Evolutionary conservation across 768 basidiomycete genomes (phyloP).

Genomic region (Tylopilus balloui): DNA sequence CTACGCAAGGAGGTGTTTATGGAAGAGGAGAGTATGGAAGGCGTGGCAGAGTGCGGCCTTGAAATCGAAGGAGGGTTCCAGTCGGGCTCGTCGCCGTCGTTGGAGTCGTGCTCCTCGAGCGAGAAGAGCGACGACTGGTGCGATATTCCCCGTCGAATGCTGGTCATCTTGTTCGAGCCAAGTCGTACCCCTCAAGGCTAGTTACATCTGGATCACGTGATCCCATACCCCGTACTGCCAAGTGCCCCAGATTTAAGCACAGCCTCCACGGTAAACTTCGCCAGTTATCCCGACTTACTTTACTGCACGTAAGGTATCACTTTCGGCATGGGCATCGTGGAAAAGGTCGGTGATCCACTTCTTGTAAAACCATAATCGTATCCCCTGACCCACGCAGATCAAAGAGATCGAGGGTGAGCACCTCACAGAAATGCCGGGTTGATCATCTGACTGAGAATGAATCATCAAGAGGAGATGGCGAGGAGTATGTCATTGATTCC

Average conservation of each 20-base stretch:
- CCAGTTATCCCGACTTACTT: not conserved
- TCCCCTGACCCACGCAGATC: slow-evolving; percentile 49
- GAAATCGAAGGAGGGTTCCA: slow-evolving; percentile 38
- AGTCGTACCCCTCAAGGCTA: not conserved
- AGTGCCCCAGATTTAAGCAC: too few species aligned
- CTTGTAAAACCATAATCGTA: not conserved
- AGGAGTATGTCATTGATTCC: slow-evolving; percentile 65
- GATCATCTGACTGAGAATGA: slow-evolving; percentile 9
- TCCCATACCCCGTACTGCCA: not conserved
- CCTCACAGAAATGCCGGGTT: not conserved
- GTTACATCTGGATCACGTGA: slow-evolving; percentile 9
- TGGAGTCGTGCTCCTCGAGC: slow-evolving; percentile 53
- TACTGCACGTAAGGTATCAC: not conserved
- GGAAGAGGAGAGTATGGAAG: slow-evolving; percentile 27
- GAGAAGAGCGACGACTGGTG: slow-evolving; percentile 69
- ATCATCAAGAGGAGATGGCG: slow-evolving; percentile 85
- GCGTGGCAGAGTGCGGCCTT: slow-evolving; percentile 19
- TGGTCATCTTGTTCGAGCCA: slow-evolving; percentile 22
- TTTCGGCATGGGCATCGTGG: slow-evolving; percentile 81
- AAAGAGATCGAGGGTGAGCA: slow-evolving; percentile 90
- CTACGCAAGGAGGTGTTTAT: slow-evolving; percentile 29
- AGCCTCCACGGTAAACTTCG: not conserved
- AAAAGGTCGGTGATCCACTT: slow-evolving; percentile 59
- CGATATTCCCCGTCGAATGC: slow-evolving; percentile 23
- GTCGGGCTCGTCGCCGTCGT: slow-evolving; percentile 42